Percentiles rank a stretch among this genome's conserved stretches.
Evolutionary conservation across 2,329 filamentous ascomycete species (phyloP).

Genomic region (Aspergillus fructus): DNA sequence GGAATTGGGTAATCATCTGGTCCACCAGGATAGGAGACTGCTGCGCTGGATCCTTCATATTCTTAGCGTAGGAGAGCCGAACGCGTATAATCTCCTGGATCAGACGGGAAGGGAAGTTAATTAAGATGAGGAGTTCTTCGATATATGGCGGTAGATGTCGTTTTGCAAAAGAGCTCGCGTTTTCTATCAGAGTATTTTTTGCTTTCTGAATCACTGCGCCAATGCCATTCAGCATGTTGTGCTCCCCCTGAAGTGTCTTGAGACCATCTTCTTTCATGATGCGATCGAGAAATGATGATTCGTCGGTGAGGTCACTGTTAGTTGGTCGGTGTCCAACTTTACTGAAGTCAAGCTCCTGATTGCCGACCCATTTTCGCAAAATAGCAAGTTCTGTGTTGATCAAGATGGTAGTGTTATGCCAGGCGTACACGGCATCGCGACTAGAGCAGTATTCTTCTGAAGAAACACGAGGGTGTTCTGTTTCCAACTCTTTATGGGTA

Average conservation of each 20-base stretch:
- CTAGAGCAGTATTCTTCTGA: conserved; percentile 77
- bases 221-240: conserved; percentile 81
- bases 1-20: conserved; percentile 97
- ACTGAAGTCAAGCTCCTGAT: conserved; percentile 88
- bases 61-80: conserved; percentile 84
- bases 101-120: conserved; percentile 93
- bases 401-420: conserved; percentile 95
- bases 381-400: conserved; percentile 94
- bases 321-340: conserved; percentile 69
- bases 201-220: conserved; percentile 88
- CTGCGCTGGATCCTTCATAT: conserved; percentile 92
- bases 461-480: conserved; percentile 72
- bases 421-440: conserved; percentile 85
- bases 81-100: conserved; percentile 96
- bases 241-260: conserved; percentile 79
- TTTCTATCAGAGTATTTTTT: conserved; percentile 84
- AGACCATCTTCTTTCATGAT: conserved; percentile 94
- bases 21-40: conserved; percentile 93
- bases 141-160: conserved; percentile 94
- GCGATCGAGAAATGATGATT: conserved; percentile 89
- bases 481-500: conserved; percentile 70
- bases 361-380: conserved; percentile 94
- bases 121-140: conserved; percentile 89
- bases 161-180: conserved; percentile 79
- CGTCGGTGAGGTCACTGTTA: conserved; percentile 74